Conservation (phyloP, 2,329 filamentous ascomycete genomes). For the Esteya vermicola region DNA sequence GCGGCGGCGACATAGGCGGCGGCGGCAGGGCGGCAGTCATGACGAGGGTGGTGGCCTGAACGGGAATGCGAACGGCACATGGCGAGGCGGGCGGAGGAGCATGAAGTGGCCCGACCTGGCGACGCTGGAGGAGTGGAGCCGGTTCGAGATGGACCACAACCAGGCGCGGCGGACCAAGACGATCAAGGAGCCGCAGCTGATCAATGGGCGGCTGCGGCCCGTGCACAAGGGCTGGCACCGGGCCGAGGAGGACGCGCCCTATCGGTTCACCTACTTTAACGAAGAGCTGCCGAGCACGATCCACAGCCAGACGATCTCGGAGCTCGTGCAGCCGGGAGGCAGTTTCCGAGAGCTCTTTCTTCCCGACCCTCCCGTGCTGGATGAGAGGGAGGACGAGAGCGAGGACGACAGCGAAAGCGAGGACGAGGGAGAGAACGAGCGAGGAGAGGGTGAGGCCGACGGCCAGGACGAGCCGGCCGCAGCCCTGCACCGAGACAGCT, state of each 20-base stretch:
- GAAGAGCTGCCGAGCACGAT: slow-evolving; percentile 93
- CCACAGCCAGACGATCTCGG: slow-evolving; percentile 88
- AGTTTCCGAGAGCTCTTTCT: slow-evolving; percentile 82
- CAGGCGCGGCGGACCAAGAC: slow-evolving; percentile 77
- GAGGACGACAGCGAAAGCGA: slow-evolving; percentile 14
- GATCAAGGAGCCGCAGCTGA: slow-evolving; percentile 83
- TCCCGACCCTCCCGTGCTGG: slow-evolving; percentile 65
- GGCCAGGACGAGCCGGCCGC: slow-evolving; percentile 1
- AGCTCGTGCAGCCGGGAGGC: slow-evolving; percentile 72
- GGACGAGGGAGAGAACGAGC: neutral
- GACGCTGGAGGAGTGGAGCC: slow-evolving; percentile 78
- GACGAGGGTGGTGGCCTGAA: too few species aligned
- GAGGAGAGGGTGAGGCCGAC: neutral
- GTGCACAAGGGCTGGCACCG: slow-evolving; percentile 71
- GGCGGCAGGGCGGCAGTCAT: slow-evolving; percentile 51
- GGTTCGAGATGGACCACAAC: slow-evolving; percentile 77
- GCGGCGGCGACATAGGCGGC: too few species aligned
- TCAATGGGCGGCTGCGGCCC: slow-evolving; percentile 77
- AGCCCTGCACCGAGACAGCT: slow-evolving; percentile 5
- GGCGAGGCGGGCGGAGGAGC: too few species aligned
- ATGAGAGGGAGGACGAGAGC: slow-evolving; percentile 55
- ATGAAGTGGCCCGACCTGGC: slow-evolving; percentile 83
- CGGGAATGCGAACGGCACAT: too few species aligned
- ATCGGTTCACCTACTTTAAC: slow-evolving; percentile 97
- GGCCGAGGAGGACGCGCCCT: slow-evolving; percentile 78